phyloP scores from a whole-genome alignment of 225 moss, liverwort and hornwort genomes.

The Marchantia paleacea region DNA sequence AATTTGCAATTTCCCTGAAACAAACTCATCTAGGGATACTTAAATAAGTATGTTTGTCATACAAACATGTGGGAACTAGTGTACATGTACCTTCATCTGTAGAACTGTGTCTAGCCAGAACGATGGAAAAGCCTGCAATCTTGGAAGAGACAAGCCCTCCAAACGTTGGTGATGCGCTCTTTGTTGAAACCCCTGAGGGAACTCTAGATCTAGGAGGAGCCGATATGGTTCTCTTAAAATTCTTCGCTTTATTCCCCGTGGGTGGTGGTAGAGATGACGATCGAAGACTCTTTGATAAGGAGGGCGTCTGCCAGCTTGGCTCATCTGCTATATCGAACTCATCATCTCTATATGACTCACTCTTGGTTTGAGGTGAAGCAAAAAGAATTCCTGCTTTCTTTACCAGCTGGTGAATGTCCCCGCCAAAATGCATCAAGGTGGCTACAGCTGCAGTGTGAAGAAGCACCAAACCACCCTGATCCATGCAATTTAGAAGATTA shows the following conservation, averaged over 20 bases:
- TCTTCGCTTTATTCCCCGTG: conserved; percentile 37
- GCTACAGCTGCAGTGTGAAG: conserved; percentile 73
- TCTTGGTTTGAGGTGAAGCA: background rate
- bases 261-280: conserved; percentile 63
- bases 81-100: conserved; percentile 30
- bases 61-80: background rate
- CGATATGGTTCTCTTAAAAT: conserved; percentile 62
- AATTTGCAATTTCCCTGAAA: no score
- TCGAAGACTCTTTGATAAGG: conserved; percentile 45
- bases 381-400: conserved; percentile 15
- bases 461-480: conserved; percentile 78
- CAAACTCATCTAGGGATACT: background rate
- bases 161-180: conserved; percentile 24
- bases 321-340: conserved; percentile 17
- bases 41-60: background rate
- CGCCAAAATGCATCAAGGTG: conserved; percentile 54
- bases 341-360: background rate
- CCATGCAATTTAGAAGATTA: background rate
- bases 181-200: conserved; percentile 23
- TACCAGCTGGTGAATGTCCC: conserved; percentile 24
- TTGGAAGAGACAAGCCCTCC: conserved; percentile 32
- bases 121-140: conserved; percentile 66
- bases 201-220: conserved; percentile 64
- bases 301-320: conserved; percentile 31
- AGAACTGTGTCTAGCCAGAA: conserved; percentile 67